phyloP scores from a whole-genome alignment of 345 rosid species.

The Aquilaria malaccensis region DNA sequence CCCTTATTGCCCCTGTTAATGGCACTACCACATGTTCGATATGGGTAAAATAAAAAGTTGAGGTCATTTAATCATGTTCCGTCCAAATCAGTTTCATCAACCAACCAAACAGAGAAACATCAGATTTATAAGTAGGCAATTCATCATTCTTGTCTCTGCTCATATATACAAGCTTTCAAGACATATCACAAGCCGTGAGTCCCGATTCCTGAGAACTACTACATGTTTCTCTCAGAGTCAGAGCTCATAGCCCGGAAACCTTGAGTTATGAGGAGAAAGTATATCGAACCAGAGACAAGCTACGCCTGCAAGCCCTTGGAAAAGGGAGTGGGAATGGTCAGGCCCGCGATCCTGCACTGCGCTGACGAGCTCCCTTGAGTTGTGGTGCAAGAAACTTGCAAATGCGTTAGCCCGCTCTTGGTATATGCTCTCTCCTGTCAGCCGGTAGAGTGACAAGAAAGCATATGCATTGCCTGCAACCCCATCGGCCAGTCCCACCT shows the following conservation, averaged over 20 bases:
- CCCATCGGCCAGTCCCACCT: conserved; percentile 78
- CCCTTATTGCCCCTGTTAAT: no score
- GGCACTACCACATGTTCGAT: no score
- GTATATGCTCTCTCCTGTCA: conserved; percentile 67
- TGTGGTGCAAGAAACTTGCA: conserved; percentile 55
- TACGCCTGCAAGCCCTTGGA: conserved; percentile 66
- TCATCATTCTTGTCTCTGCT: no score
- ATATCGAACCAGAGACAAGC: conserved; percentile 80
- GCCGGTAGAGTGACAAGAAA: conserved; percentile 66
- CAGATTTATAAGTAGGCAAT: no score
- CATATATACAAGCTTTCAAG: no score
- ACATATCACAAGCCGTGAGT: no score
- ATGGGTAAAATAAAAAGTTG: no score
- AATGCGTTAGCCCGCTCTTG: conserved; percentile 76
- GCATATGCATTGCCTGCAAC: conserved; percentile 77
- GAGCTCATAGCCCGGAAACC: conserved; percentile 79
- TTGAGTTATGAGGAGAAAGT: conserved; percentile 34
- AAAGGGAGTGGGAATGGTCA: conserved; percentile 51
- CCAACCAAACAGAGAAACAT: no score
- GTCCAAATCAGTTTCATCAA: no score
- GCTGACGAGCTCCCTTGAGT: conserved; percentile 24
- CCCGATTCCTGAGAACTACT: no score
- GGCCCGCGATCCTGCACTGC: conserved; percentile 8
- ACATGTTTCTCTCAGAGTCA: conserved; percentile 12
- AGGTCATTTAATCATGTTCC: no score